A percentile compares a stretch with the other conserved stretches of the same genome.
Evolutionary conservation across 164 flowering plant species (phyloP).

Genomic region (Echeveria elegans): DNA sequence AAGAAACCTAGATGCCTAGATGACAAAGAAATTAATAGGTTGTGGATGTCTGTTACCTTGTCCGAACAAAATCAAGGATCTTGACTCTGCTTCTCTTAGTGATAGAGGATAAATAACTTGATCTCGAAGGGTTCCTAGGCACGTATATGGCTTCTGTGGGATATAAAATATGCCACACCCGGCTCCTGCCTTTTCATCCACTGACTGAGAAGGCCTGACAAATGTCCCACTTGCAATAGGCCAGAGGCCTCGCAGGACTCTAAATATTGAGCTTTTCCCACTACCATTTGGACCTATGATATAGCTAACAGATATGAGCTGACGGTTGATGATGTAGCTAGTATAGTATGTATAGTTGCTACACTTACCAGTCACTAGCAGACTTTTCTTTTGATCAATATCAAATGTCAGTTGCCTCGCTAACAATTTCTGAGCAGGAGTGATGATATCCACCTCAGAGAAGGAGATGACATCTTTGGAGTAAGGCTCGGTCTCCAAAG

Average conservation of each 20-base stretch:
- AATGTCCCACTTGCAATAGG: slow-evolving; percentile 77
- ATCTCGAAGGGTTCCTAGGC: slow-evolving; percentile 92
- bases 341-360: background rate
- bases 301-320: slow-evolving; percentile 10
- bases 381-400: slow-evolving; percentile 61
- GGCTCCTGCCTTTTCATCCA: slow-evolving; percentile 28
- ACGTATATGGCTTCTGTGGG: slow-evolving; percentile 94
- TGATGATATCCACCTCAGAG: slow-evolving; percentile 72
- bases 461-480: slow-evolving; percentile 61
- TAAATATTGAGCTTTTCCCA: slow-evolving; percentile 95
- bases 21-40: background rate
- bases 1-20: background rate
- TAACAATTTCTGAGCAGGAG: slow-evolving; percentile 81
- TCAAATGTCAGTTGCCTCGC: slow-evolving; percentile 74
- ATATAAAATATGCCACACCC: slow-evolving; percentile 67
- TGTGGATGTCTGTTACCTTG: slow-evolving; percentile 31
- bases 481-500: slow-evolving; percentile 14
- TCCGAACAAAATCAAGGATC: slow-evolving; percentile 22
- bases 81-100: slow-evolving; percentile 60
- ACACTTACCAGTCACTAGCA: slow-evolving; percentile 92
- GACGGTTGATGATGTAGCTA: background rate
- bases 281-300: slow-evolving; percentile 92
- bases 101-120: slow-evolving; percentile 97
- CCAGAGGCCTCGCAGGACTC: slow-evolving; percentile 93
- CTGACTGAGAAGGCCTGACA: slow-evolving; percentile 39